Base-by-base conservation (phyloP, 176 grass and related monocot species). In the Poa pratensis region DNA sequence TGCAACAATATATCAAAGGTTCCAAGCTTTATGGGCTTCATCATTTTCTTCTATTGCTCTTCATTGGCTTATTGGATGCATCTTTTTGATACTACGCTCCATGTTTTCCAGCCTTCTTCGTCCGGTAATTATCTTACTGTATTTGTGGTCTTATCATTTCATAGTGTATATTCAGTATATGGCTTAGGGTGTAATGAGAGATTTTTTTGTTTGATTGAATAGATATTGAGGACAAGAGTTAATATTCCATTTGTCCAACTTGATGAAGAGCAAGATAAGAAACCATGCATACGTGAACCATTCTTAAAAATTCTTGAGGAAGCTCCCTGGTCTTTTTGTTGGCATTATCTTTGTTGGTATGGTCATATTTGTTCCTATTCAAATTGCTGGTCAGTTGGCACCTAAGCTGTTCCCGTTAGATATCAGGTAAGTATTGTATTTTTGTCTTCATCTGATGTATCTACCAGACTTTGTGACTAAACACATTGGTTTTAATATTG, bases 41-140 rank as follows among this genome's bases (percentile, higher is more conserved):
- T 88, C 87, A 34, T 79, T 79, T 88, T 68, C 81, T 74, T 88
- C 87, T 84, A 66, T 37, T 55, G 55, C 81, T 73, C 81, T 88
- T 79, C 87, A 88, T 63, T 88, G 87, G 87, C 45, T 88, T 63
- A 65, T 45, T 28, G 87, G 87, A 72, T 84, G 74, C 66, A 61
- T 84, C 55, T 84, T 16, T 78, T 23, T 83, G 64, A 62, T 32
- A 39, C 81, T 88, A 17, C 66, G 58, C 7, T 43, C 30, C 34
- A 79, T 52, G n/a, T 61, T 88, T 42, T 63, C 54, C 75, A 84
- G 75, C 54, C 28, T 52, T 73, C 66, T 88, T 64, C 19, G 45
- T 35, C 53, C 17, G 81, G 87, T 88, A 84, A 70, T 37, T 75
- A 24, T 28, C 16, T 28, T 45, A 80, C 37, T 54, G 19, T 72